Conservation (phyloP, 2,329 filamentous ascomycete genomes). For the Neonectria ditissima region DNA sequence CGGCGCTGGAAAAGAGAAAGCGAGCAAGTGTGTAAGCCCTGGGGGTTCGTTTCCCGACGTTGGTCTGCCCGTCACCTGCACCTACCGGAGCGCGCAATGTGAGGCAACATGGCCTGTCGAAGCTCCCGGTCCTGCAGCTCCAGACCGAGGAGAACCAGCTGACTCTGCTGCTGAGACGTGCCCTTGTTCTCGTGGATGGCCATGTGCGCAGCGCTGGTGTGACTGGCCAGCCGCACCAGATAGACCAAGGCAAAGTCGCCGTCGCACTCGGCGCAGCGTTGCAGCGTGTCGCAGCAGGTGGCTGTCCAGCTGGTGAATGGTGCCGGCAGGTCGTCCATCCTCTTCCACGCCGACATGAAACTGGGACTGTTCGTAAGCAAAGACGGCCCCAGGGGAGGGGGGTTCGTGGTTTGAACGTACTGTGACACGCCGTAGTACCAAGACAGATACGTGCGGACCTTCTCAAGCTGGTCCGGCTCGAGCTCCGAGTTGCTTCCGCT, state of each 20-base stretch:
- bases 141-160: constrained; percentile 60
- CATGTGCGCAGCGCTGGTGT: constrained; percentile 53
- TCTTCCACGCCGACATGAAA: constrained; percentile 54
- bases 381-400: too few species aligned
- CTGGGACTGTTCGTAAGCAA: constrained; percentile 45
- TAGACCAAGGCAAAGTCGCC: constrained; percentile 59
- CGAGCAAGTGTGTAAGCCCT: too few species aligned
- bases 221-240: constrained; percentile 56
- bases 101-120: constrained; percentile 50
- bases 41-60: too few species aligned
- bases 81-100: constrained; percentile 45
- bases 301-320: constrained; percentile 57
- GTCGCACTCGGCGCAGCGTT: constrained; percentile 49
- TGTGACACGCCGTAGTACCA: constrained; percentile 58
- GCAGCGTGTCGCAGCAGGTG: constrained; percentile 59
- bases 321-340: constrained; percentile 44
- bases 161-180: constrained; percentile 54
- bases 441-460: constrained; percentile 59
- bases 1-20: constrained; percentile 39
- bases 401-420: constrained; percentile 49
- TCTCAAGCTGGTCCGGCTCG: constrained; percentile 50
- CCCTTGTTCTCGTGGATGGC: constrained; percentile 45
- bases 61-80: too few species aligned
- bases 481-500: constrained; percentile 8
- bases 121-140: constrained; percentile 59